Evolutionary conservation across 164 flowering plant genomes (phyloP).

Genomic region (Stephania cephalantha): DNA sequence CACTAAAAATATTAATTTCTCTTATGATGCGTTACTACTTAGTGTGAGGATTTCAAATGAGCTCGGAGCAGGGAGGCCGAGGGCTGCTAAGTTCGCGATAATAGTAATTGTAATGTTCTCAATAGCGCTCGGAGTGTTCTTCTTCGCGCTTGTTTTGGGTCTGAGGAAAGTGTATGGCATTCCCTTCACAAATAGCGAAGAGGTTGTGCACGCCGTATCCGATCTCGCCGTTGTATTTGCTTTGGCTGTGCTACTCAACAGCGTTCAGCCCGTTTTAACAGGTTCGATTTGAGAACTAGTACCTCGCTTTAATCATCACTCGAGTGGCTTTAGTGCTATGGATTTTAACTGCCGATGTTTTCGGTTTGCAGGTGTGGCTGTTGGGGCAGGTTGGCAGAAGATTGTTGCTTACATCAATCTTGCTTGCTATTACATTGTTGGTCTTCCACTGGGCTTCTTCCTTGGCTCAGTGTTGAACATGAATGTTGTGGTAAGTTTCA

Average conservation of each 20-base stretch:
- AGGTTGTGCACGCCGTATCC: slow-evolving; percentile 21
- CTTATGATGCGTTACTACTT: not conserved
- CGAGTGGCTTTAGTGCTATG: not conserved
- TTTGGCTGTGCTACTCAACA: slow-evolving; percentile 30
- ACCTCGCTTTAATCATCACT: too few species aligned
- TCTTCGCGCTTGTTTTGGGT: slow-evolving; percentile 25
- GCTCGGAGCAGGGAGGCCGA: slow-evolving; percentile 37
- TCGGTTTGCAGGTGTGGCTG: slow-evolving; percentile 29
- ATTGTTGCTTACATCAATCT: slow-evolving; percentile 30
- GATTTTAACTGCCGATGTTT: not conserved
- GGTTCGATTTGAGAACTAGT: slow-evolving; percentile 11
- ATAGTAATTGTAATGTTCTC: slow-evolving; percentile 23
- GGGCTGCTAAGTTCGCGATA: slow-evolving; percentile 34
- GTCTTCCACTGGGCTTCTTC: slow-evolving; percentile 32
- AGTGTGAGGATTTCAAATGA: slow-evolving; percentile 37
- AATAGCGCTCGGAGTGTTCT: slow-evolving; percentile 19
- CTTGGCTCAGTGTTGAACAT: slow-evolving; percentile 22
- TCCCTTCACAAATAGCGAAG: slow-evolving; percentile 24
- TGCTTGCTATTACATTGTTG: slow-evolving; percentile 28
- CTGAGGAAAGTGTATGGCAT: slow-evolving; percentile 20
- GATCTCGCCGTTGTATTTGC: slow-evolving; percentile 26
- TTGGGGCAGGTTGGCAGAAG: slow-evolving; percentile 37
- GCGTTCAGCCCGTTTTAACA: slow-evolving; percentile 32
- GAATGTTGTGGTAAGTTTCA: slow-evolving; percentile 23
- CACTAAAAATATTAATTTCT: too few species aligned